Conservation (phyloP, 352 stramenopile genomes). For the Globisporangium lucens region DNA sequence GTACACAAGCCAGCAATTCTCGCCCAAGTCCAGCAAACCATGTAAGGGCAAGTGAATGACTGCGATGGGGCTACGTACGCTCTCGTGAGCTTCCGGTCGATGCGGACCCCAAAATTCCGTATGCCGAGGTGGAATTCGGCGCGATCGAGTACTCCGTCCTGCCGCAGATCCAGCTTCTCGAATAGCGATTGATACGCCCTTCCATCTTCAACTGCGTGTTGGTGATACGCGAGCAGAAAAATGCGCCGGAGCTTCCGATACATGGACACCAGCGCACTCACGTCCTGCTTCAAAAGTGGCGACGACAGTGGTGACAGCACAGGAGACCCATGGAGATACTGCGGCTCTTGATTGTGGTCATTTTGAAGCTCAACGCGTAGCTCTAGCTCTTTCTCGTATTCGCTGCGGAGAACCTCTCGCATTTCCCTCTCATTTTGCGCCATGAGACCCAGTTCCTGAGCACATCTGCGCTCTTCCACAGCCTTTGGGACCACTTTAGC, state of each 20-base stretch:
- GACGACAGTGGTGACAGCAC: not conserved
- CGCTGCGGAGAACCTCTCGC: constrained; percentile 12
- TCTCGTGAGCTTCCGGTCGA: constrained; percentile 62
- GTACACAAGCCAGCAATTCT: not conserved
- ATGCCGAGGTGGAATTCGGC: constrained; percentile 55
- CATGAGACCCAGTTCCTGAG: constrained; percentile 31
- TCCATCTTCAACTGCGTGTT: constrained; percentile 4
- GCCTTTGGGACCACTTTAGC: constrained; percentile 21
- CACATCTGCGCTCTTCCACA: constrained; percentile 16
- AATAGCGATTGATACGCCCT: constrained; percentile 33
- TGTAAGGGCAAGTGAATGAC: not conserved
- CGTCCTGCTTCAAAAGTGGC: constrained; percentile 27
- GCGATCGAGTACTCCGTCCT: constrained; percentile 57
- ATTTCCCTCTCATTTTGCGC: constrained; percentile 32
- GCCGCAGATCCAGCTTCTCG: constrained; percentile 40
- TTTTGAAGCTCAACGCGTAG: constrained; percentile 1
- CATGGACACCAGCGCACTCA: constrained; percentile 38
- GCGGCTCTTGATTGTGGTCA: constrained; percentile 6
- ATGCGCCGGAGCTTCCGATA: constrained; percentile 53
- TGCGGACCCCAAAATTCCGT: constrained; percentile 42
- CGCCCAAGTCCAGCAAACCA: not conserved
- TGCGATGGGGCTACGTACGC: constrained; percentile 27
- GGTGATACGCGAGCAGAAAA: constrained; percentile 32
- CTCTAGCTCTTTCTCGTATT: constrained; percentile 14
- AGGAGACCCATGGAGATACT: constrained; percentile 6